These are phyloP conservation scores for Bassia scoparia DNA, from an alignment of 148 eudicot genomes.

Conservation along the genomic window DNA sequence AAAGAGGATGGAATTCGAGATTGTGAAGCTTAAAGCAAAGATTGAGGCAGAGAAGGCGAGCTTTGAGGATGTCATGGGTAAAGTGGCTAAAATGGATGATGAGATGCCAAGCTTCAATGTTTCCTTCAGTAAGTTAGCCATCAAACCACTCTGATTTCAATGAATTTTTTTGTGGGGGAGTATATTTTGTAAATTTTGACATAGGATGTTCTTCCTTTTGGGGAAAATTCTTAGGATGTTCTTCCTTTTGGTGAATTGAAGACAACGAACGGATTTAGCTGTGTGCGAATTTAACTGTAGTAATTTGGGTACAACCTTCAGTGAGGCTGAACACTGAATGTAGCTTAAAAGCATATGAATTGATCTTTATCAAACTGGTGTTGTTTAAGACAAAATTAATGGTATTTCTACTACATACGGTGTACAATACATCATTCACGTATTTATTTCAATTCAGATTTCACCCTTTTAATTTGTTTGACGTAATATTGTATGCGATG, in stretches of 20 bases:
- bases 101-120: constrained; percentile 19
- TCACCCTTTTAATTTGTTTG: no score
- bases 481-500: no score
- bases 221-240: not conserved
- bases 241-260: not conserved
- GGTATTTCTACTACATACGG: no score
- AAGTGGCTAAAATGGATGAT: constrained; percentile 27
- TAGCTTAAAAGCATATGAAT: no score
- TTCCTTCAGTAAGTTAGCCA: constrained; percentile 12
- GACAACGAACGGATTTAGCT: not conserved
- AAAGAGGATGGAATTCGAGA: constrained; percentile 26
- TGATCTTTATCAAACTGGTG: not conserved
- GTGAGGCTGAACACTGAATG: not conserved
- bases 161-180: not conserved
- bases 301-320: not conserved
- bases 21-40: constrained; percentile 21
- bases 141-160: constrained; percentile 4
- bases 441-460: no score
- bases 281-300: not conserved
- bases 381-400: not conserved
- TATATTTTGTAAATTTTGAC: not conserved
- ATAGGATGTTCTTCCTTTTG: not conserved
- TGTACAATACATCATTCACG: no score
- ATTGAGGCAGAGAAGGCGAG: constrained; percentile 22
- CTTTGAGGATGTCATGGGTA: constrained; percentile 15